Percentiles rank a stretch among this genome's conserved stretches.
phyloP scores from a whole-genome alignment of 345 rosid genomes.

The Eutrema heterophyllum region DNA sequence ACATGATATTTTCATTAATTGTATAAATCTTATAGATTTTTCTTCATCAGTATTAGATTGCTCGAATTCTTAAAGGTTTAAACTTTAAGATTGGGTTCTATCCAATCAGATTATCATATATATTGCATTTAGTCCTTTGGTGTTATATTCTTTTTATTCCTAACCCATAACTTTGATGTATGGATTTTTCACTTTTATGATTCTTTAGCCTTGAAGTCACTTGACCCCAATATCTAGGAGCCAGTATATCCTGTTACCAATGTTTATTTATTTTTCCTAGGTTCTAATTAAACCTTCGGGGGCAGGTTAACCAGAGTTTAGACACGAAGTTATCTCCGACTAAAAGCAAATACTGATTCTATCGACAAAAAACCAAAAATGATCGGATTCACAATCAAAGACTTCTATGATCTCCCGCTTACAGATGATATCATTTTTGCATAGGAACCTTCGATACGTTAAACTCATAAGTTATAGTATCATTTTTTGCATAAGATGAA shows the following conservation, averaged over 20 bases:
- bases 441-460: not conserved
- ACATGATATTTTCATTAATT: not conserved
- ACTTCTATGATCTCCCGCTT: not conserved
- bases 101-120: not conserved
- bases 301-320: not conserved
- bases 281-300: not conserved
- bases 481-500: not conserved
- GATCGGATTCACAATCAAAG: not conserved
- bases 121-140: not conserved
- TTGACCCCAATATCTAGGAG: conserved; percentile 15
- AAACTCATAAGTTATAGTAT: not conserved
- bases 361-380: not conserved
- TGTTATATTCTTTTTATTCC: not conserved
- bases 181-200: not conserved
- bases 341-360: not conserved
- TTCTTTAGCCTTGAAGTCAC: not conserved
- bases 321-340: not conserved
- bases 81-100: not conserved
- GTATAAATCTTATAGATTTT: too few species aligned
- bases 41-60: not conserved
- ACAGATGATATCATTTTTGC: not conserved
- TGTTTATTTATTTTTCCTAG: not conserved
- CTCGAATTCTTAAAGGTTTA: not conserved
- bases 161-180: not conserved
- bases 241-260: not conserved